phyloP scores from a whole-genome alignment of 768 basidiomycete species.

The Russula emetica region DNA sequence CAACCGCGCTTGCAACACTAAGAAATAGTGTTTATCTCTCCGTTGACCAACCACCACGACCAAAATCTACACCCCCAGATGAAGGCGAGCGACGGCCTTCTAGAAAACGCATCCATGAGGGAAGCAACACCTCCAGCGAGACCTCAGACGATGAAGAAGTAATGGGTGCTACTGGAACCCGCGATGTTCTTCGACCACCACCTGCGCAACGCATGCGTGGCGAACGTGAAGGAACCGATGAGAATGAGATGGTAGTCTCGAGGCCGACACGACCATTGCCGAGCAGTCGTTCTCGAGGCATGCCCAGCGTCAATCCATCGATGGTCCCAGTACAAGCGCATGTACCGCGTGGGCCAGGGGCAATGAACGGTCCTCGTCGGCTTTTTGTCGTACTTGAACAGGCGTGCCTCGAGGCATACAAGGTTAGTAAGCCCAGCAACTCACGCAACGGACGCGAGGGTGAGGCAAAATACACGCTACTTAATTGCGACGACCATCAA shows the following conservation, averaged over 20 bases:
- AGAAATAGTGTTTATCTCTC: constrained; percentile 32
- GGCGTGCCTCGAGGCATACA: constrained; percentile 94
- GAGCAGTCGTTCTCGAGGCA: constrained; percentile 40
- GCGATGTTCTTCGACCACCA: background rate
- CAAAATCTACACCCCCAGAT: constrained; percentile 66
- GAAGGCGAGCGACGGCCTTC: constrained; percentile 50
- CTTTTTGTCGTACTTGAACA: constrained; percentile 90
- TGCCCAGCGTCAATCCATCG: constrained; percentile 54
- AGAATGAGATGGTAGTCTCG: constrained; percentile 51
- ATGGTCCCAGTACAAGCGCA: constrained; percentile 83
- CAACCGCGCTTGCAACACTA: constrained; percentile 30
- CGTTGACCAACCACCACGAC: constrained; percentile 54
- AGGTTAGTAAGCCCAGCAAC: constrained; percentile 60
- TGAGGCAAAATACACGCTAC: constrained; percentile 91
- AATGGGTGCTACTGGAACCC: constrained; percentile 36
- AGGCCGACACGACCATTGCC: constrained; percentile 33
- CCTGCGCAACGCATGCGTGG: constrained; percentile 2
- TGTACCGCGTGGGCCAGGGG: constrained; percentile 55
- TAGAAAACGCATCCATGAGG: constrained; percentile 36
- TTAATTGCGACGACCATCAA: constrained; percentile 99
- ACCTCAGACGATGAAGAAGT: constrained; percentile 44
- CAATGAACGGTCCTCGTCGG: constrained; percentile 50
- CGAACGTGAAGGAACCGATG: constrained; percentile 34
- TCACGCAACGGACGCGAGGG: constrained; percentile 51
- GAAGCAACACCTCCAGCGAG: constrained; percentile 25